Conservation (phyloP, 148 eudicot species). For the Dianthus caryophyllus region DNA sequence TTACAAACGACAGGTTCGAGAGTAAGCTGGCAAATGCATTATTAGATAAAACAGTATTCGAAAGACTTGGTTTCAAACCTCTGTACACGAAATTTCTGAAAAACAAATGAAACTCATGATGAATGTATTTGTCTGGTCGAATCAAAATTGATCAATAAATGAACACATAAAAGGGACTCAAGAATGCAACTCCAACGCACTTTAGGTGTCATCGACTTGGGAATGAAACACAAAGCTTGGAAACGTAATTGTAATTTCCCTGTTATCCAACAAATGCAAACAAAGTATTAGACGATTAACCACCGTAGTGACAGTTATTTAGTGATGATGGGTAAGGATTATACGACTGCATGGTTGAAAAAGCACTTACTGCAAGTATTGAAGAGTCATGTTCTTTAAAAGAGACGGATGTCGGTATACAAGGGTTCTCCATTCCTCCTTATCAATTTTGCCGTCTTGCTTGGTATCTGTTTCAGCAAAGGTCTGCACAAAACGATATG, state of each 20-base stretch:
- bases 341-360: background rate
- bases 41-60: no score
- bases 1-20: no score
- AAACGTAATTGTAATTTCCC: slow-evolving; percentile 88
- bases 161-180: slow-evolving; percentile 14
- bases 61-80: no score
- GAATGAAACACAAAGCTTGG: slow-evolving; percentile 93
- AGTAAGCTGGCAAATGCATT: no score
- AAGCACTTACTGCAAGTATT: slow-evolving; percentile 75
- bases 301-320: background rate
- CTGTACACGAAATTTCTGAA: slow-evolving; percentile 26
- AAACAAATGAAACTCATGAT: no score
- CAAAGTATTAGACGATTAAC: background rate
- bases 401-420: slow-evolving; percentile 78
- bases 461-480: slow-evolving; percentile 95
- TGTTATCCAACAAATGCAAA: slow-evolving; percentile 26
- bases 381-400: slow-evolving; percentile 90
- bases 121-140: slow-evolving; percentile 13
- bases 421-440: slow-evolving; percentile 91
- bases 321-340: background rate
- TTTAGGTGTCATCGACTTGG: slow-evolving; percentile 74
- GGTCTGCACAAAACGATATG: slow-evolving; percentile 46
- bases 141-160: slow-evolving; percentile 24
- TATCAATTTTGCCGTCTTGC: slow-evolving; percentile 93
- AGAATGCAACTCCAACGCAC: slow-evolving; percentile 16